Evolutionary conservation across 164 flowering plant genomes (phyloP), one percentile per base, ranked within the genome.

Genomic region (Aristolochia californica): DNA sequence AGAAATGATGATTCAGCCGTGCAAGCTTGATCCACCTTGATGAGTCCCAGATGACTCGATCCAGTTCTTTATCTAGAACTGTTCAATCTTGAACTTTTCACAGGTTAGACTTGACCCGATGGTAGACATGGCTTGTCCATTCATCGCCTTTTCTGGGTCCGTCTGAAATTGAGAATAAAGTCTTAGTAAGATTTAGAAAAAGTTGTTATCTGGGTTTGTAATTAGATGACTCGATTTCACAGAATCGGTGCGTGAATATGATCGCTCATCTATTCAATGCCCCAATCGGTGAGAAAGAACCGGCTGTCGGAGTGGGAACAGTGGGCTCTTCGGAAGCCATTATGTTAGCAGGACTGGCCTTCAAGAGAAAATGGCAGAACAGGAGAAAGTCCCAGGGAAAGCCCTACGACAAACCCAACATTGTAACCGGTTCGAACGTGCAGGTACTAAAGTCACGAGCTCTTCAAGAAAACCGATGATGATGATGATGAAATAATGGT

Each of bases 271-370:
- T 75, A 25, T 75, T 75, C 71, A 66, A 75, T 23, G 79, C 79
- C 5, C 79, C 79, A 1, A 54, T 73, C 2, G 69, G 58, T 3
- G 77, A 73, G 4, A 56, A 68, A 4, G 79, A 76, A 60, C 24
- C 75, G 0, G 79, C 71, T 0, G 65, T 70, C 0, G 79, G 79
- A 43, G 79, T 76, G 4, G 75, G 77, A 17, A 70, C 77, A 1
- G 79, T 76, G 7, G 79, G 79, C 0, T 76, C 79, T 20, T 76
- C 79, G 1, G 79, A 76, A 49, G 79, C 79, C 14, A 76, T 76
- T 55, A 76, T 76, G 77, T 56, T 73, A 52, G 79, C 79, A 1
- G 79, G 79, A 26, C 48, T 76, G 2, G 79, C 79, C 17, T 76
- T 76, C 72, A 76, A 76, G 71, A 65, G 77, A 49, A 70, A 44